Evolutionary conservation across 345 rosid species (phyloP).

Genomic region (Gossypium turneri): DNA sequence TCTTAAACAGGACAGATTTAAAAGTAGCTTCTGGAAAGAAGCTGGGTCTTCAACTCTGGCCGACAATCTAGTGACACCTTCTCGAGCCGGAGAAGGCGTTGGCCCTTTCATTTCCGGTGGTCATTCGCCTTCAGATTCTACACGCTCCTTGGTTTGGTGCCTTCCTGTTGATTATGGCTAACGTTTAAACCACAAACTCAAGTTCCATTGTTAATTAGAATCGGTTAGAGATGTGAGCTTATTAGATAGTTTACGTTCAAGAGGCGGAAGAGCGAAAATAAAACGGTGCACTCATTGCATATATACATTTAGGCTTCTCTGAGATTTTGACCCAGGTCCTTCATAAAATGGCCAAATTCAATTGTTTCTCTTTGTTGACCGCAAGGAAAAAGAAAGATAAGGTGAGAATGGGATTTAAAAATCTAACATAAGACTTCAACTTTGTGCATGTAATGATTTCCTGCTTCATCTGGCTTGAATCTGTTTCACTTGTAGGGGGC

Average conservation of each 20-base stretch:
- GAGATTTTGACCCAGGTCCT: constrained; percentile 3
- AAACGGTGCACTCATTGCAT: background rate
- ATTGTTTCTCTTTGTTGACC: constrained; percentile 36
- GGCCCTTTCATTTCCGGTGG: constrained; percentile 37
- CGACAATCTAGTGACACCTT: constrained; percentile 35
- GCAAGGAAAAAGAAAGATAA: constrained; percentile 41
- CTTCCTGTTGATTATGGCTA: constrained; percentile 86
- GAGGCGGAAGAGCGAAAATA: background rate
- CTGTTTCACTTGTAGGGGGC: constrained; percentile 33
- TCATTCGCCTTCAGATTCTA: constrained; percentile 19
- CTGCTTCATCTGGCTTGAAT: background rate
- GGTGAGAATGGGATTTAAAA: constrained; percentile 29
- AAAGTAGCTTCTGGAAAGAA: constrained; percentile 49
- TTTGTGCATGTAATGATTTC: background rate
- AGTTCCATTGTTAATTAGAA: constrained; percentile 5
- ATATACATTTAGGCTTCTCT: background rate
- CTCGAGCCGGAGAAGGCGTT: constrained; percentile 40
- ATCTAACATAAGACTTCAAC: background rate
- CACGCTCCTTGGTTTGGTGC: constrained; percentile 36
- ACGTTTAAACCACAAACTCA: constrained; percentile 21
- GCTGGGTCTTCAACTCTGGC: constrained; percentile 63
- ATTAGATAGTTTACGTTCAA: background rate
- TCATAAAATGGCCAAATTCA: constrained; percentile 42
- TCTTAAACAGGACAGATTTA: constrained; percentile 22
- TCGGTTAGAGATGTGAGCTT: constrained; percentile 34